Evolutionary conservation across 805 yeast genomes (phyloP).

Genomic region (Metschnikowia cerradonensis): DNA sequence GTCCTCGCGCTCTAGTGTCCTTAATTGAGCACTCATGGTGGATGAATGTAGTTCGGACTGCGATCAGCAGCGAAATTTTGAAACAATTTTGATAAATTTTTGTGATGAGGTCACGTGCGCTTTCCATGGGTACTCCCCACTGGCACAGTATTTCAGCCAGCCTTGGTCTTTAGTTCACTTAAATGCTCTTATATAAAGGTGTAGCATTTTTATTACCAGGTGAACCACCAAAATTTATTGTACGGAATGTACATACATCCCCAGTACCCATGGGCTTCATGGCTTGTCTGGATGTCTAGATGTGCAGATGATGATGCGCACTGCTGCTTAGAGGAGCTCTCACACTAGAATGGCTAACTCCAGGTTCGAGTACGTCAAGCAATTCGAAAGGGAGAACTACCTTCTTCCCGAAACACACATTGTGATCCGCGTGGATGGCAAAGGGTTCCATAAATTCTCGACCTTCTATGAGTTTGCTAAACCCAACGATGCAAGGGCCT

Average conservation of each 20-base stretch:
- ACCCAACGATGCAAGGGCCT: slow-evolving; percentile 81
- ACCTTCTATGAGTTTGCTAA: slow-evolving; percentile 69
- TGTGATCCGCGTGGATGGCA: slow-evolving; percentile 85
- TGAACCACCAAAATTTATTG: too few relatives aligned
- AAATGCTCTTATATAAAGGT: too few relatives aligned
- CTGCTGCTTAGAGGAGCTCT: background rate
- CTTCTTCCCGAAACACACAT: slow-evolving; percentile 79
- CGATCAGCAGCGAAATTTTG: slow-evolving; percentile 4
- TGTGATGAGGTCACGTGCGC: slow-evolving; percentile 19
- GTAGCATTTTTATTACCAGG: too few relatives aligned
- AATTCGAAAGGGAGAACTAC: slow-evolving; percentile 69
- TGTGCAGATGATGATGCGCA: background rate
- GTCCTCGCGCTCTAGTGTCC: slow-evolving; percentile 83
- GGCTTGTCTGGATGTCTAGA: background rate
- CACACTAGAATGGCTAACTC: slow-evolving; percentile 66
- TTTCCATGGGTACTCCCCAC: too few relatives aligned
- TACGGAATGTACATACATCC: background rate
- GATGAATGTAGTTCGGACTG: slow-evolving; percentile 1
- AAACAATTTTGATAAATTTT: slow-evolving; percentile 14
- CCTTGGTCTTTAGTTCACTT: background rate
- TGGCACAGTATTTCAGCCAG: too few relatives aligned
- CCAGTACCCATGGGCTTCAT: background rate
- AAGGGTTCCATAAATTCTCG: slow-evolving; percentile 88
- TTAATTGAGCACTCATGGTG: slow-evolving; percentile 53
- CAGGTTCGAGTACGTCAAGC: slow-evolving; percentile 79